Percentiles rank a stretch among this genome's conserved stretches.
Conservation (phyloP, 2,329 filamentous ascomycete species). For the Ceratocystis huliohia region DNA sequence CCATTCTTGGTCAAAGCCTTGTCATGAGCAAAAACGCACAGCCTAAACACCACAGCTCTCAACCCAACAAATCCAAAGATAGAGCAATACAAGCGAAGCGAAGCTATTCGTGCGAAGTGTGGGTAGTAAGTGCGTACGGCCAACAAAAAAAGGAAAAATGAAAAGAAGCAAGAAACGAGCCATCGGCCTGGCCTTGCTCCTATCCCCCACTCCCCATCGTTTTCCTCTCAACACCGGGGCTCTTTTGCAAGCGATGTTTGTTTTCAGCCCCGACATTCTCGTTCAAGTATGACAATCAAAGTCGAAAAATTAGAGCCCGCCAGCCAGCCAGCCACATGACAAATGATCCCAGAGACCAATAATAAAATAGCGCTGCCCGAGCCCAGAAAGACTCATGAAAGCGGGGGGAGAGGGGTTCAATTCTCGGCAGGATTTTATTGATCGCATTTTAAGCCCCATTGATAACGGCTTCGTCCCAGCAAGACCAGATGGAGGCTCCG, state of each 20-base stretch:
- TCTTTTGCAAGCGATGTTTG: no score
- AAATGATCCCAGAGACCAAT: not conserved
- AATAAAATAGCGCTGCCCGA: not conserved
- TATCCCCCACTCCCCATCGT: not conserved
- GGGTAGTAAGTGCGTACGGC: not conserved
- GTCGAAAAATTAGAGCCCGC: not conserved
- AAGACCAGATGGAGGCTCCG: not conserved
- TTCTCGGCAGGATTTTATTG: not conserved
- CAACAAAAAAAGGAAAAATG: not conserved
- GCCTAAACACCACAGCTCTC: no score
- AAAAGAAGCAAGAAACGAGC: not conserved
- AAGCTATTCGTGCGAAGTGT: not conserved
- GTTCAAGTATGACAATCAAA: not conserved
- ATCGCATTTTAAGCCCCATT: not conserved
- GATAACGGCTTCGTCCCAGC: not conserved
- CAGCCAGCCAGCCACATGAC: not conserved
- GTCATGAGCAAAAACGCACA: no score
- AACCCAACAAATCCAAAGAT: no score
- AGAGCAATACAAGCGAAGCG: not conserved
- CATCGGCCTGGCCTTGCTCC: not conserved
- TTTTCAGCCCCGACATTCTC: not conserved
- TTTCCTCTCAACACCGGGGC: not conserved
- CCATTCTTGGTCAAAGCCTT: not conserved
- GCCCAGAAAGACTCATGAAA: not conserved
- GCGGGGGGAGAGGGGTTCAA: not conserved